phyloP scores from a whole-genome alignment of 1,284 basidiomycete genomes.

The Leccinum fallax region DNA sequence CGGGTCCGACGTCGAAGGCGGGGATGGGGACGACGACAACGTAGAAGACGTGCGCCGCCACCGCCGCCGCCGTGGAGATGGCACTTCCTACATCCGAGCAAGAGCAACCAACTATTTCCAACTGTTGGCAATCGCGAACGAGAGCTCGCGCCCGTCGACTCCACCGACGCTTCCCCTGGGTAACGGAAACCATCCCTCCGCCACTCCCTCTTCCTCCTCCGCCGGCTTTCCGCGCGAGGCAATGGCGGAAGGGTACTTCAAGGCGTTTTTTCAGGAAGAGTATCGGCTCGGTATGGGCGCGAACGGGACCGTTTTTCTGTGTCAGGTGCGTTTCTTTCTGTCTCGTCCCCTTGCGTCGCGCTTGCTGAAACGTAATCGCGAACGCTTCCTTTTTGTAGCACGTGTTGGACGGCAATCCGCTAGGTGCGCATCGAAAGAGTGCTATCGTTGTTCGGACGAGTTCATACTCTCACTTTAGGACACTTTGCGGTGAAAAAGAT shows the following conservation, averaged over 20 bases:
- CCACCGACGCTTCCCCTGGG: conserved; percentile 39
- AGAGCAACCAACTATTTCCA: conserved; percentile 75
- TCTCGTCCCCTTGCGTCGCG: background rate
- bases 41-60: conserved; percentile 20
- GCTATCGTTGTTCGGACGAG: background rate
- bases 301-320: conserved; percentile 86
- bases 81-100: conserved; percentile 40
- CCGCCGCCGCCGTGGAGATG: conserved; percentile 8
- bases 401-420: conserved; percentile 75
- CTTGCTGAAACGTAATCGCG: background rate
- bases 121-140: conserved; percentile 67
- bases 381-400: conserved; percentile 50
- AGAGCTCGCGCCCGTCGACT: conserved; percentile 57
- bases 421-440: conserved; percentile 46
- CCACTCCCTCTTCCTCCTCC: conserved; percentile 9
- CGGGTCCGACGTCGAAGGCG: background rate
- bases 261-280: conserved; percentile 88
- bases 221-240: conserved; percentile 55
- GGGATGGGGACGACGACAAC: conserved; percentile 14
- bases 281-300: conserved; percentile 89
- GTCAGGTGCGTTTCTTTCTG: conserved; percentile 58
- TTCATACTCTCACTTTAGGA: conserved; percentile 42
- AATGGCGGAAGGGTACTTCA: conserved; percentile 84
- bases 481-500: conserved; percentile 96
- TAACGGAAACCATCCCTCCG: conserved; percentile 24